Percentiles rank a stretch among this genome's conserved stretches.
These are phyloP conservation scores for Passiflora organensis DNA, from an alignment of 345 rosid species.

Conservation along the genomic window DNA sequence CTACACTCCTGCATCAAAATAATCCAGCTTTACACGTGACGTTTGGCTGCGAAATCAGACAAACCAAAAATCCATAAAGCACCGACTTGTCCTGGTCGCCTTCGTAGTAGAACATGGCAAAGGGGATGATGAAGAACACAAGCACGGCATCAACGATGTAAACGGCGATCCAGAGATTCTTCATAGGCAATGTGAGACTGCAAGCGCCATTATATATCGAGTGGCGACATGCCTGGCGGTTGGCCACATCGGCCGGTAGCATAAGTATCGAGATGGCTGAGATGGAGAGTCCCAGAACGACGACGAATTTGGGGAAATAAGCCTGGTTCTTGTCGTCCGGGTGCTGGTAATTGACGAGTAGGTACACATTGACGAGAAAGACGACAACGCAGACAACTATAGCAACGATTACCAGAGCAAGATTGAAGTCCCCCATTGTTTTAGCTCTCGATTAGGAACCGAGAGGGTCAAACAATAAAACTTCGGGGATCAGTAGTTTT, in stretches of 20 bases:
- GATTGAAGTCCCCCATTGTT: conserved; percentile 96
- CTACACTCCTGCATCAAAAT: conserved; percentile 53
- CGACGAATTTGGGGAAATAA: conserved; percentile 94
- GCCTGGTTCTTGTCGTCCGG: conserved; percentile 99
- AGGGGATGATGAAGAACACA: conserved; percentile 92
- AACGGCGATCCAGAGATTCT: conserved; percentile 86
- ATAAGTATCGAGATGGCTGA: conserved; percentile 89
- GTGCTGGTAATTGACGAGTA: conserved; percentile 96
- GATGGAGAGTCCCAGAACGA: conserved; percentile 81
- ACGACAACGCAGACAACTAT: conserved; percentile 82
- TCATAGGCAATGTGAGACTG: conserved; percentile 89
- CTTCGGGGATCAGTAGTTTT: neutral
- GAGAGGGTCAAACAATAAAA: conserved; percentile 14
- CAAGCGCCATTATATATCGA: conserved; percentile 94
- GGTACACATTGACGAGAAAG: conserved; percentile 82
- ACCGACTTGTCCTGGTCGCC: conserved; percentile 98
- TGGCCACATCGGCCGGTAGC: conserved; percentile 99
- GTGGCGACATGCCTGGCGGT: conserved; percentile 93
- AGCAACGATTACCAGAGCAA: conserved; percentile 97
- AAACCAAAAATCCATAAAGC: conserved; percentile 4
- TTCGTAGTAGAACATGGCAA: conserved; percentile 97
- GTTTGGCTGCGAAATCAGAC: neutral
- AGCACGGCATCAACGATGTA: conserved; percentile 81
- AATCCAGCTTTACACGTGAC: neutral
- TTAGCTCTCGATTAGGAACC: conserved; percentile 26